Base-by-base conservation (phyloP, 208 protist species). In the Leishmania turanica region DNA sequence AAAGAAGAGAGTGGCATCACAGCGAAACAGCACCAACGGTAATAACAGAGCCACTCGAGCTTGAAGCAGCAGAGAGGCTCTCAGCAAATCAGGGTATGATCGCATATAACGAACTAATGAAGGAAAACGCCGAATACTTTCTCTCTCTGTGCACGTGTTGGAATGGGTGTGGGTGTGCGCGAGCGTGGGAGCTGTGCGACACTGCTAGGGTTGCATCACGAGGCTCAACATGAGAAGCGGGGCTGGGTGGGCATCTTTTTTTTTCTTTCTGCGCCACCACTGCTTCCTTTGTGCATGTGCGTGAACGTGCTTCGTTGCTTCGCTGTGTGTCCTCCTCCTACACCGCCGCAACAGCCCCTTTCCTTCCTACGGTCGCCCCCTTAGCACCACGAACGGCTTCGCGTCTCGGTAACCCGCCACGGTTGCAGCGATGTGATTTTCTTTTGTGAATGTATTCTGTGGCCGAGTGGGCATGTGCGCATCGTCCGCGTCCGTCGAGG, bases 371-470 rank as follows among this genome's bases (percentile, higher is more conserved):
- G 15, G 24, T 37, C 31, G 0, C n/a, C 24, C 68, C 17, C 34
- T 49, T 73, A 49, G 21, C 68, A 19, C 2, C 6, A 15, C 24
- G 34, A 24, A 49, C 68, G 27, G 27, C 9, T 31, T 31, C 58
- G n/a, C 58, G n/a, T 31, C 58, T 64, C 15, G 0, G 64, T 68
- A 15, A 68, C 27, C 27, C 4, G 31, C 27, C 27, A 27, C 56
- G 9, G 84, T 77, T 53, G 71, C 87, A 64, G 58, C 58, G 58
- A 64, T 64, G 1, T 0, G 1, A 64, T 64, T 31, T 54, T 27
- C 2, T 64, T 64, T 27, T 64, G 27, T 34, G 58, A 34, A 3
- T 34, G n/a, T 31, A 2, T 64, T 64, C 58, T 9, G 21, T 31
- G 58, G 24, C 7, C 0, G 58, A 31, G 58, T 34, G 27, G 58